These are phyloP conservation scores for Artemisia tridentata DNA, from an alignment of 129 eudicot genomes.

Conservation along the genomic window DNA sequence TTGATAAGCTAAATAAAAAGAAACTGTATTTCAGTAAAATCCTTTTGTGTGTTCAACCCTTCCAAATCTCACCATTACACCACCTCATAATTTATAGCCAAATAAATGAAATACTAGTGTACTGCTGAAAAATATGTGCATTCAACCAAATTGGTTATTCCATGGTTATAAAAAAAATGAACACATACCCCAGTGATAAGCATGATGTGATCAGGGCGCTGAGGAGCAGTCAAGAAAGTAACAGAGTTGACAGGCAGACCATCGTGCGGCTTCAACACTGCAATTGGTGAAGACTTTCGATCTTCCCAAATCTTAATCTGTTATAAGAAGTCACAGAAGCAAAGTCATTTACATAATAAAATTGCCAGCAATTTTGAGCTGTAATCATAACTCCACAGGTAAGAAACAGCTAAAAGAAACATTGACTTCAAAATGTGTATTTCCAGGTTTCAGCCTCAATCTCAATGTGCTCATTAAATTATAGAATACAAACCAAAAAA, in stretches of 20 bases:
- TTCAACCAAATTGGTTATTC: neutral
- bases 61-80: no score
- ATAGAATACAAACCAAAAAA: no score
- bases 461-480: neutral
- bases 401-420: neutral
- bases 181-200: slow-evolving; percentile 82
- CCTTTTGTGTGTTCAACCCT: no score
- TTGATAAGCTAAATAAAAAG: no score
- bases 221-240: slow-evolving; percentile 77
- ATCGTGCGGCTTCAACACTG: slow-evolving; percentile 80
- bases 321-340: neutral
- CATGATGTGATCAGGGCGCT: slow-evolving; percentile 90
- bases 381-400: neutral
- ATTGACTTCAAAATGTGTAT: neutral
- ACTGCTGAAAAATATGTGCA: neutral
- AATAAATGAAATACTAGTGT: no score
- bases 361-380: neutral
- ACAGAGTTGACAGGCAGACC: slow-evolving; percentile 91
- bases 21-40: no score
- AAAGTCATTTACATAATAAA: neutral
- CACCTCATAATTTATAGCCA: no score
- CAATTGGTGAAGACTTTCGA: slow-evolving; percentile 73
- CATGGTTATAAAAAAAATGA: neutral
- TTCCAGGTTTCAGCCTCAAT: neutral
- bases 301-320: slow-evolving; percentile 99